Base-by-base conservation (phyloP, 2,329 filamentous ascomycete species). In the Paecilomyces variotii region DNA sequence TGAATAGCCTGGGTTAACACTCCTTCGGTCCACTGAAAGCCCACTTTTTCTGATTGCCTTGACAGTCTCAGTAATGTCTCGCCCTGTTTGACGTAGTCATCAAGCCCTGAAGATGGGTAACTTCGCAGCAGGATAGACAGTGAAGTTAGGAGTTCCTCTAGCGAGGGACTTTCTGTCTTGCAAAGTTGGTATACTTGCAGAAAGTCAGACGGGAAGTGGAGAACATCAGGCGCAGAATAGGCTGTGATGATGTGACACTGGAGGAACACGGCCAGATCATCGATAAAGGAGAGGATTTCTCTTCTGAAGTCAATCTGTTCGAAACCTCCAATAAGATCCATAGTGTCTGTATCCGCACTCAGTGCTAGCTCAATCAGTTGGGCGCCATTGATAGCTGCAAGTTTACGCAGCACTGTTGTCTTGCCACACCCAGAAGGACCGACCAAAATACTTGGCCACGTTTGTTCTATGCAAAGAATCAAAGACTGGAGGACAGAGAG, bases 1-100 rank as follows among this genome's bases (percentile, higher is more conserved):
- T 95, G 83, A 10, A 97, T 80, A 50, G 94, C 93, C 66, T 91
- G 88, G 54, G 97, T 88, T 51, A 99, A 86, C 54, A 95, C 84
- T 59, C 95, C 94, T 70, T 99, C 93, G 1, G 96, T 85, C 94
- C 94, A 99, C 72, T 96, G 91, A 70, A 99, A 99, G 1, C 88
- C 87, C 25, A 91, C 90, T 62, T 87, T 87, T 25, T 87, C 84
- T 26, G 90, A 81, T 2, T 79, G 75, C 32, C 81, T 75, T 0
- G 85, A 80, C 3, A 79, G 76, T 26, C 80, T 74, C 2, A 87
- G 76, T 12, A 87, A 75, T 2, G 68, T 64, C 3, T 81, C 74
- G 0, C 82, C 80, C 19, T 80, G 78, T 0, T 76, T 69, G 5
- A 87, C 72, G 4, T 82, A 73, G 0, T 65, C 61, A 7, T 77